Conservation (phyloP, 2,329 filamentous ascomycete species). For the Aspergillus terreus region DNA sequence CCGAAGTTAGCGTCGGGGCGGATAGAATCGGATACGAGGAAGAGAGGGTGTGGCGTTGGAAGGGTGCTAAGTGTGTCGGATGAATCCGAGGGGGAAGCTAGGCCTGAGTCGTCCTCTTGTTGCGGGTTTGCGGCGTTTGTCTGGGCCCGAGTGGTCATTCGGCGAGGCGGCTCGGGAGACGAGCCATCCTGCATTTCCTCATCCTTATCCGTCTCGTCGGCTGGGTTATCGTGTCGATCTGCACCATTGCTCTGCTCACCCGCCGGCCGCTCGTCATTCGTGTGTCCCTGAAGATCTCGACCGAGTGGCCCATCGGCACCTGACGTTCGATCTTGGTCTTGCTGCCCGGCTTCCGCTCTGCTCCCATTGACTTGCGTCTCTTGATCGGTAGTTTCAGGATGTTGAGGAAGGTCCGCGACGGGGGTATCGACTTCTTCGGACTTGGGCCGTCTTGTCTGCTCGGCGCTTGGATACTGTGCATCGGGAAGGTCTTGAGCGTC, state of each 20-base stretch:
- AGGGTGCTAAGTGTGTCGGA: conserved; percentile 29
- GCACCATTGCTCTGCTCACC: conserved; percentile 1
- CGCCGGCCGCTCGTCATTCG: conserved; percentile 10
- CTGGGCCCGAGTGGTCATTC: conserved; percentile 46
- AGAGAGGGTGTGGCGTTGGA: conserved; percentile 54
- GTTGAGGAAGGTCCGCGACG: conserved; percentile 31
- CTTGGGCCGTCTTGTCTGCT: conserved; percentile 24
- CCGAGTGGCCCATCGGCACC: conserved; percentile 9
- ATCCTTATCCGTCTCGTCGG: conserved; percentile 25
- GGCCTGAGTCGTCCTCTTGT: conserved; percentile 22
- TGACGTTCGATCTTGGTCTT: conserved; percentile 3
- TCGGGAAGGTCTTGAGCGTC: conserved; percentile 18
- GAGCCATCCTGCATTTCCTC: conserved; percentile 32
- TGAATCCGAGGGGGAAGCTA: conserved; percentile 22
- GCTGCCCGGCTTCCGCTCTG: conserved; percentile 5
- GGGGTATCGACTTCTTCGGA: conserved; percentile 34
- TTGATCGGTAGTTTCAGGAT: conserved; percentile 21
- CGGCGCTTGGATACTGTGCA: conserved; percentile 8
- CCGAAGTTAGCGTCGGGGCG: conserved; percentile 54
- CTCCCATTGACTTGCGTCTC: conserved; percentile 14
- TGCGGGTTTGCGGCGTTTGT: conserved; percentile 33
- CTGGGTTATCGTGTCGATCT: conserved; percentile 14
- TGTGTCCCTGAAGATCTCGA: conserved; percentile 12
- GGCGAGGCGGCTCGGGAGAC: conserved; percentile 39
- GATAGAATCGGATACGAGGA: conserved; percentile 49